Percentiles rank a stretch among this genome's conserved stretches.
Conservation (phyloP, 2,329 filamentous ascomycete species). For the Xylaria sp. region DNA sequence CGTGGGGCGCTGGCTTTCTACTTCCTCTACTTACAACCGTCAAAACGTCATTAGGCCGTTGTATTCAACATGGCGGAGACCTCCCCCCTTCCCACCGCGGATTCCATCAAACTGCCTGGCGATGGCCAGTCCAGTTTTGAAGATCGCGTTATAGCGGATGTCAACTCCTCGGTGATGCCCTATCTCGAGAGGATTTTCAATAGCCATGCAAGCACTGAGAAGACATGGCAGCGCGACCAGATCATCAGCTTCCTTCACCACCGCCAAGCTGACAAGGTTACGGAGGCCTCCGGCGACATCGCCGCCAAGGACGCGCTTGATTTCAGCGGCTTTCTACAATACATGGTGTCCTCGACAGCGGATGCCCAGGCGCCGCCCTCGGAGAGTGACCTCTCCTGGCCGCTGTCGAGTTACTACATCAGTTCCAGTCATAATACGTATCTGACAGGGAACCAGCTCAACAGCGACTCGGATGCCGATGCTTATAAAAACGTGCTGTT, state of each 20-base stretch:
- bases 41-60: neutral
- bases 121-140: conserved; percentile 57
- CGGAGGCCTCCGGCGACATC: conserved; percentile 46
- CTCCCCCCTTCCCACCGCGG: conserved; percentile 40
- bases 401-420: conserved; percentile 90
- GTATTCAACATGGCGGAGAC: conserved; percentile 40
- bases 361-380: conserved; percentile 55
- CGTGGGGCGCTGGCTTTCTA: neutral
- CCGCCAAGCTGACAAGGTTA: conserved; percentile 55
- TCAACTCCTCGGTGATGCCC: conserved; percentile 54
- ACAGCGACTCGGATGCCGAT: conserved; percentile 84
- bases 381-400: conserved; percentile 71
- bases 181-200: conserved; percentile 61
- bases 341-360: conserved; percentile 64
- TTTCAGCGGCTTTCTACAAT: conserved; percentile 61
- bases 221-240: conserved; percentile 58
- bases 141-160: conserved; percentile 52
- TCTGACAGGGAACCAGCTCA: conserved; percentile 87
- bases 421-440: conserved; percentile 97
- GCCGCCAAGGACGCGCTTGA: conserved; percentile 53
- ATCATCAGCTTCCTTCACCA: conserved; percentile 58
- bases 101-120: conserved; percentile 56
- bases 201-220: conserved; percentile 52
- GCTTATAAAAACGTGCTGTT: conserved; percentile 87
- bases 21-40: neutral